Evolutionary conservation across 768 basidiomycete genomes (phyloP).

Genomic region (Pulveroboletus frians): DNA sequence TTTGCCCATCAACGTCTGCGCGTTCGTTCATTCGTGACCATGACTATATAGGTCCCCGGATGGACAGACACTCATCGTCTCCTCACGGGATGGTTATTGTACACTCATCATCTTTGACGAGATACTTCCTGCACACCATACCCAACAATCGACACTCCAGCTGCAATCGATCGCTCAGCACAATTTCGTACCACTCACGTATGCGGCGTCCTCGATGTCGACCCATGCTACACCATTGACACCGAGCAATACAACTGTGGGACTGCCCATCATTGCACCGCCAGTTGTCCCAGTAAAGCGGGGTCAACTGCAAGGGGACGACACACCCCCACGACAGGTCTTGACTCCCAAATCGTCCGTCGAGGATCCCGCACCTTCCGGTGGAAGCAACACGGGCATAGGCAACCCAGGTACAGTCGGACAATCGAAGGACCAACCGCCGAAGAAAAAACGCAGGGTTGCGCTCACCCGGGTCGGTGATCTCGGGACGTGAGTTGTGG

Average conservation of each 20-base stretch:
- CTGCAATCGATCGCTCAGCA: conserved; percentile 87
- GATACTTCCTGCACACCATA: conserved; percentile 80
- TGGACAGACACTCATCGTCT: conserved; percentile 86
- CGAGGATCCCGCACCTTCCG: conserved; percentile 16
- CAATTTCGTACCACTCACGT: conserved; percentile 62
- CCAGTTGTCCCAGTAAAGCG: conserved; percentile 34
- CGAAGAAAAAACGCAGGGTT: conserved; percentile 84
- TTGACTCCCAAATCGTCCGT: conserved; percentile 29
- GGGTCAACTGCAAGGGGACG: conserved; percentile 28
- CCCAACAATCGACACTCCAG: conserved; percentile 87
- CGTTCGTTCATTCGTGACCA: conserved; percentile 3
- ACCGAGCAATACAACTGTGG: conserved; percentile 33
- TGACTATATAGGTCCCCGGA: conserved; percentile 76
- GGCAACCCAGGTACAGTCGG: conserved; percentile 12
- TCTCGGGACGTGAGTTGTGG: conserved; percentile 29
- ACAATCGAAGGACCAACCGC: conserved; percentile 44
- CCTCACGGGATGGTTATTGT: conserved; percentile 95
- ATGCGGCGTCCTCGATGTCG: conserved; percentile 14
- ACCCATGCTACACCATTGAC: conserved; percentile 19
- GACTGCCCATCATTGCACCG: conserved; percentile 28
- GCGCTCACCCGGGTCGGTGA: conserved; percentile 68
- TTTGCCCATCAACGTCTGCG: not conserved
- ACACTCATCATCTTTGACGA: conserved; percentile 94
- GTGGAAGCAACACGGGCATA: conserved; percentile 10
- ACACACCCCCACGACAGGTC: conserved; percentile 4